Conservation (phyloP, 805 yeast species). For the Torulaspora franciscae region DNA sequence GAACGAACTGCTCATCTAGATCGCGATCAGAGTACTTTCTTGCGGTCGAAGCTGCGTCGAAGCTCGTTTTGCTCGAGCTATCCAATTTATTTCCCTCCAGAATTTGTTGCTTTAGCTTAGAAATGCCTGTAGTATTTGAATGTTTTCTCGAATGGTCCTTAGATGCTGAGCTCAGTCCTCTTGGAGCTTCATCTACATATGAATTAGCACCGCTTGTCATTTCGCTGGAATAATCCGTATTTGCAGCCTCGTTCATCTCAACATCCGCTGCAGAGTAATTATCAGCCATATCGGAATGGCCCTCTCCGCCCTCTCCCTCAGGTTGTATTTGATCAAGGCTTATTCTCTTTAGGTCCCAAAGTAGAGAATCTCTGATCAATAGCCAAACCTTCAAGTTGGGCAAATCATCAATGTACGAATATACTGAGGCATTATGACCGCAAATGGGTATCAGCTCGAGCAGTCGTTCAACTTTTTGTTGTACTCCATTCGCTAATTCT, state of each 20-base stretch:
- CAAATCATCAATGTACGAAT: slow-evolving; percentile 30
- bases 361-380: slow-evolving; percentile 31
- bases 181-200: slow-evolving; percentile 27
- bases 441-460: slow-evolving; percentile 30
- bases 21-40: background rate
- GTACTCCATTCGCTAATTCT: slow-evolving; percentile 6
- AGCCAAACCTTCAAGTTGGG: slow-evolving; percentile 34
- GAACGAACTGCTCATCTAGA: background rate
- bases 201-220: slow-evolving; percentile 29
- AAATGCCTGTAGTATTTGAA: background rate
- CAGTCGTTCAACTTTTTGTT: slow-evolving; percentile 21
- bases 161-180: slow-evolving; percentile 14
- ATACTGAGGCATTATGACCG: slow-evolving; percentile 33
- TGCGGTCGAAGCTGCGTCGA: background rate
- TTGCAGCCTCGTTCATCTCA: slow-evolving; percentile 3
- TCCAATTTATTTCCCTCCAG: slow-evolving; percentile 1
- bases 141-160: slow-evolving; percentile 5
- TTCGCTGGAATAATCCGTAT: slow-evolving; percentile 20
- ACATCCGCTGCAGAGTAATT: background rate
- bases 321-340: slow-evolving; percentile 3
- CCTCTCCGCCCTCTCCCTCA: background rate
- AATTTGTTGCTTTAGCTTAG: slow-evolving; percentile 12
- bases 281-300: background rate
- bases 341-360: slow-evolving; percentile 31
- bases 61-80: background rate